phyloP scores from a whole-genome alignment of 164 flowering plant genomes.

The Chloranthus sessilifolius region DNA sequence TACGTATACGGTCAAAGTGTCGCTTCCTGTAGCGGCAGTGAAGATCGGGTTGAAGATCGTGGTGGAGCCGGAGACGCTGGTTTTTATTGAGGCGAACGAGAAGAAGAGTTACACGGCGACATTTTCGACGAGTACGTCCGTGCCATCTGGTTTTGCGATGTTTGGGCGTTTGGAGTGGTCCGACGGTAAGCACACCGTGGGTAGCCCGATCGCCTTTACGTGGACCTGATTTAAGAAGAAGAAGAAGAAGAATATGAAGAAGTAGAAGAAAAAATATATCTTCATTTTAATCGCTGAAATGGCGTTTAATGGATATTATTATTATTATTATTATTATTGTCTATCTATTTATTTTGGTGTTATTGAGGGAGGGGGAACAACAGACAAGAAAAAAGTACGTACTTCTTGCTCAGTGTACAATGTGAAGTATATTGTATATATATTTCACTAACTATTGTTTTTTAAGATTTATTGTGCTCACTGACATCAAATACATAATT shows the following conservation, averaged over 20 bases:
- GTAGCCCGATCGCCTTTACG: slow-evolving; percentile 52
- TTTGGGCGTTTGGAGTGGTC: slow-evolving; percentile 63
- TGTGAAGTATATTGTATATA: no score
- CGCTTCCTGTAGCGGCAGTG: slow-evolving; percentile 23
- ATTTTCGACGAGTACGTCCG: slow-evolving; percentile 32
- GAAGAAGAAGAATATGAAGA: background rate
- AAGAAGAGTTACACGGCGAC: slow-evolving; percentile 50
- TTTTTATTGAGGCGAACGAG: slow-evolving; percentile 38
- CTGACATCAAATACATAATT: no score
- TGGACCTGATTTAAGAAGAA: slow-evolving; percentile 37
- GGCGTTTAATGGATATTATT: no score
- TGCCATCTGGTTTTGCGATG: slow-evolving; percentile 46
- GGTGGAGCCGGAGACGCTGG: slow-evolving; percentile 46
- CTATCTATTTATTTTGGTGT: no score
- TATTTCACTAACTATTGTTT: no score
- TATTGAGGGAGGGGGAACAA: no score
- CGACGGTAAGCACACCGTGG: slow-evolving; percentile 54
- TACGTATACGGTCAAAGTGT: slow-evolving; percentile 46
- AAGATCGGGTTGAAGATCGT: no score
- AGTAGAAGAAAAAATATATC: background rate
- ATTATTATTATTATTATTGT: no score
- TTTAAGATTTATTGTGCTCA: no score
- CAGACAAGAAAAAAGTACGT: no score
- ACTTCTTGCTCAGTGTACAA: no score
- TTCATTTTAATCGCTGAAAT: no score